Evolutionary conservation across 768 basidiomycete genomes (phyloP), one percentile per base, ranked within the genome.

Genomic region (Xanthoconium stramineum): DNA sequence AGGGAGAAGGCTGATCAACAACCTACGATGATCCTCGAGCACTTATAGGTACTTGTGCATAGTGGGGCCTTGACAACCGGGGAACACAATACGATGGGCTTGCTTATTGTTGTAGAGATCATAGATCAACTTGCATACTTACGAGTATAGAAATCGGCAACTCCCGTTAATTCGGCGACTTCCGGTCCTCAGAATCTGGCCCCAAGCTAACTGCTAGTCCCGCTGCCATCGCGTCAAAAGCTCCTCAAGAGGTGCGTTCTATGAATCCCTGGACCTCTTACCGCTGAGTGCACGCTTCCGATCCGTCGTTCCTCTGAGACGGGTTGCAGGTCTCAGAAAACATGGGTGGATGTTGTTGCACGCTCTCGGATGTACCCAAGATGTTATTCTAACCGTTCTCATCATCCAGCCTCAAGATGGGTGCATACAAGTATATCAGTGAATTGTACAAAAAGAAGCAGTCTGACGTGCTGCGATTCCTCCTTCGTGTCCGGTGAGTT

Each of bases 401-500:
- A 47, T 55, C 47, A 54, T 61, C 53, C 57, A 69, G 68, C 77
- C 74, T 75, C 78, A 85, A 80, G 73, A 93, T 92, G 91, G 91
- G 91, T 72, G 91, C 90, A 65, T 93, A 93, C 84, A 93, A 96
- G 77, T 98, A 98, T 74, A 87, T 98, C 72, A 87, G 90, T 65
- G 96, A 98, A 79, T 79, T 98, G 62, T 94, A 95, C 88, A 96
- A 95, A 81, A 97, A 97, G 80, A 95, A 95, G 78, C 93, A 95
- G 78, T 91, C 89, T 66, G 93, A 95, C 78, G 94, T 98, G 65
- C 85, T 98, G 72, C 92, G 94, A 65, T 99, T 99, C 82, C 83
- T 99, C 63, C 88, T 96, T 70, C 94, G 97, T 69, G 96, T 99
- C 64, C 83, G 96, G 88, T 93, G 71, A 47, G 86, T 75, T 45